A percentile compares a stretch with the other conserved stretches of the same genome.
These are phyloP conservation scores for Xylaria grammica DNA, from an alignment of 495 filamentous ascomycete genomes.

Conservation along the genomic window DNA sequence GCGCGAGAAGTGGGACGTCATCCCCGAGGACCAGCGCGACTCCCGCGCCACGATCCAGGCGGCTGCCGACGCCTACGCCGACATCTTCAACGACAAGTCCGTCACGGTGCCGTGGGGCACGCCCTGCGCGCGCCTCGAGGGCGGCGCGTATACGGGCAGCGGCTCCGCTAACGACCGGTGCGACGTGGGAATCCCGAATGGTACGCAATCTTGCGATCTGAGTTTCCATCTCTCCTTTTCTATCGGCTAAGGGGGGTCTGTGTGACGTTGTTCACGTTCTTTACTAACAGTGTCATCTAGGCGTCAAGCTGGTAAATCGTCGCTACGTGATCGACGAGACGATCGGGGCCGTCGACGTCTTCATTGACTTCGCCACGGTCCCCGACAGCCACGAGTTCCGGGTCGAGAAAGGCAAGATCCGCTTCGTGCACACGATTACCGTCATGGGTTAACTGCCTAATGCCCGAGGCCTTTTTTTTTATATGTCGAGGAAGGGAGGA, in stretches of 20 bases:
- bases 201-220: constrained; percentile 23
- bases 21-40: constrained; percentile 50
- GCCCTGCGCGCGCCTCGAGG: constrained; percentile 55
- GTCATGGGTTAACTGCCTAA: constrained; percentile 42
- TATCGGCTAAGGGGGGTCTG: not conserved
- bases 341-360: constrained; percentile 51
- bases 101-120: constrained; percentile 55
- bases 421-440: constrained; percentile 54
- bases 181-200: constrained; percentile 46
- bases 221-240: not conserved
- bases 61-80: constrained; percentile 54
- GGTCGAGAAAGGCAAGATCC: constrained; percentile 53
- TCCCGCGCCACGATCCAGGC: constrained; percentile 51
- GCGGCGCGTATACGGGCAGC: constrained; percentile 48
- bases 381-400: constrained; percentile 59
- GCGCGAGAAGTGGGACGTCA: constrained; percentile 49
- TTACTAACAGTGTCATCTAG: constrained; percentile 14
- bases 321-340: constrained; percentile 60
- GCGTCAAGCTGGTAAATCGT: constrained; percentile 45
- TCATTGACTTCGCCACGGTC: constrained; percentile 49
- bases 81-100: constrained; percentile 50
- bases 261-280: not conserved
- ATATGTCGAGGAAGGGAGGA: too few relatives aligned
- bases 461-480: too few relatives aligned
- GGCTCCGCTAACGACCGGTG: constrained; percentile 43